phyloP scores from a whole-genome alignment of 495 filamentous ascomycete genomes.

The Lichenothelia convexa region DNA sequence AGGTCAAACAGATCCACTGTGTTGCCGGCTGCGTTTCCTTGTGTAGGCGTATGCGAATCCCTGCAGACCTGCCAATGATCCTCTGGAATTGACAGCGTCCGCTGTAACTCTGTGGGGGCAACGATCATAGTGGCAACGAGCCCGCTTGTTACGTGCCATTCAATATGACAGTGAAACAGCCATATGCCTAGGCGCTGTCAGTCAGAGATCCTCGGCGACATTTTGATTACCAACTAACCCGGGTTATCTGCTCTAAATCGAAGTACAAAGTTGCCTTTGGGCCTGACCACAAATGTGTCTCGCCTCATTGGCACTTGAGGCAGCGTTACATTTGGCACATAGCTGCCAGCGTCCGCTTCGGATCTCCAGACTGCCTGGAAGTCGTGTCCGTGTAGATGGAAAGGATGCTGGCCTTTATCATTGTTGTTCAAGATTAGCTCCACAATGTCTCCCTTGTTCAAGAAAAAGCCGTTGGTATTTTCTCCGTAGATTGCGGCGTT shows the following conservation, averaged over 20 bases:
- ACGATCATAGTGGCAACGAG: constrained; percentile 56
- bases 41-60: constrained; percentile 25
- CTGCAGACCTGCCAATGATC: constrained; percentile 45
- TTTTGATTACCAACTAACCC: constrained; percentile 22
- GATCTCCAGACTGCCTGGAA: constrained; percentile 54
- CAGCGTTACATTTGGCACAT: constrained; percentile 25
- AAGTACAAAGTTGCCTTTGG: constrained; percentile 25
- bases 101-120: constrained; percentile 44
- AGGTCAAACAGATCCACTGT: constrained; percentile 44
- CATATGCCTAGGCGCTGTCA: constrained; percentile 31
- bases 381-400: constrained; percentile 76
- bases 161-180: constrained; percentile 68
- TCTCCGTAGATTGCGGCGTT: constrained; percentile 54
- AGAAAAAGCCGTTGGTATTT: constrained; percentile 49
- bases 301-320: constrained; percentile 34
- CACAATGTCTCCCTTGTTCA: constrained; percentile 47
- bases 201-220: background rate
- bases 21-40: constrained; percentile 65
- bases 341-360: constrained; percentile 28
- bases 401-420: constrained; percentile 58
- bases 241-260: constrained; percentile 44
- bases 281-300: constrained; percentile 37
- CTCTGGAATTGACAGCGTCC: constrained; percentile 38
- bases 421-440: constrained; percentile 70
- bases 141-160: constrained; percentile 63